Conservation (phyloP, 805 yeast species). For the Kuraishia piskuri region DNA sequence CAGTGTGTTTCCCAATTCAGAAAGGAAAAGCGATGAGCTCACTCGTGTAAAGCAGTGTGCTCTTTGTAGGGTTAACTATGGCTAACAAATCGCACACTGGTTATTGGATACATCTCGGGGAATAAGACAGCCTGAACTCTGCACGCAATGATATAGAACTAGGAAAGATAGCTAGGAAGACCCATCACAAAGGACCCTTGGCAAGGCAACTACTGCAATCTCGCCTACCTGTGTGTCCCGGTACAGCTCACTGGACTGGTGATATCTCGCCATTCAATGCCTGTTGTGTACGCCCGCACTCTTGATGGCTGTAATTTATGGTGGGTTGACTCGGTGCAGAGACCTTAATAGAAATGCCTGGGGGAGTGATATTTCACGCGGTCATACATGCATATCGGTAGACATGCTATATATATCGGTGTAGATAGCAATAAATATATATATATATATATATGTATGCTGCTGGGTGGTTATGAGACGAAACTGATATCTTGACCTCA, state of each 20-base stretch:
- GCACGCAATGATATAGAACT: no score
- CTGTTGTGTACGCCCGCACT: background rate
- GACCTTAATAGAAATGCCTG: background rate
- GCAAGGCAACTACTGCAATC: no score
- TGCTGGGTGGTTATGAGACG: no score
- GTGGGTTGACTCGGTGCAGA: background rate
- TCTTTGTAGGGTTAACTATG: background rate
- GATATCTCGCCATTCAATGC: background rate
- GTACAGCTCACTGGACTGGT: no score
- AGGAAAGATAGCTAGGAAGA: no score
- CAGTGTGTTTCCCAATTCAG: background rate
- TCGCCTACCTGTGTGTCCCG: no score
- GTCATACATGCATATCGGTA: background rate
- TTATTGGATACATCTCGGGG: background rate
- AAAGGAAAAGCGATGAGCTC: background rate
- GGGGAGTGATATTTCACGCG: background rate
- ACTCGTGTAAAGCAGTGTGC: background rate
- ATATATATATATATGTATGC: background rate
- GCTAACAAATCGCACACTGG: background rate
- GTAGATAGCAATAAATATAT: background rate
- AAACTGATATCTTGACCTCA: no score
- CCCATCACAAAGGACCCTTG: no score
- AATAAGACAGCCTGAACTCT: no score
- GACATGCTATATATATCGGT: no score
- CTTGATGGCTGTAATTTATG: no score